Evolutionary conservation across 257 asterid genomes (phyloP).

Genomic region (Leptodermis oblonga): DNA sequence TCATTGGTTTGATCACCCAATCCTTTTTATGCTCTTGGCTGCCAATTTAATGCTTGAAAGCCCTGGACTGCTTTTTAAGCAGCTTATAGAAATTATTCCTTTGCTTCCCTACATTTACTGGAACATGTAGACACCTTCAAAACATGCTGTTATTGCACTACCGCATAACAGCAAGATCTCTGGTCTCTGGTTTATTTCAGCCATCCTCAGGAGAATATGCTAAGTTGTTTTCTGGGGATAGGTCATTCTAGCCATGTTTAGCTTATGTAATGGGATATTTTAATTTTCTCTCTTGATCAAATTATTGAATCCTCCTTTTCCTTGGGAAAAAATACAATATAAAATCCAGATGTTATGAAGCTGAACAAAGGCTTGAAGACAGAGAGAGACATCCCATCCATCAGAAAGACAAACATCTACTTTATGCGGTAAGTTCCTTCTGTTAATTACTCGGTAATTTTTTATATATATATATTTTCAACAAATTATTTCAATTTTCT

Average conservation of each 20-base stretch:
- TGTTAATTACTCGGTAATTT: background rate
- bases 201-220: background rate
- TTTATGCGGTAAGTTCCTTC: constrained; percentile 63
- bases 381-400: constrained; percentile 84
- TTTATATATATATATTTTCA: too few species aligned
- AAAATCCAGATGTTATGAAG: constrained; percentile 70
- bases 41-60: background rate
- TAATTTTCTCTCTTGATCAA: background rate
- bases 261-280: background rate
- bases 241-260: background rate
- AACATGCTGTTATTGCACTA: background rate
- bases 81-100: background rate
- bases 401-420: constrained; percentile 75
- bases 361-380: constrained; percentile 76
- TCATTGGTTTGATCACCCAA: background rate
- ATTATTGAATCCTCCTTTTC: background rate
- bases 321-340: background rate
- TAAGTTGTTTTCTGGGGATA: background rate
- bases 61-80: background rate
- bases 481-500: background rate
- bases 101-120: background rate
- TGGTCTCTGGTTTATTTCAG: background rate
- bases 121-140: background rate
- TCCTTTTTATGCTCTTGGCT: constrained; percentile 1
- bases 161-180: background rate